Evolutionary conservation across 2,329 filamentous ascomycete genomes (phyloP), one percentile per base, ranked within the genome.

Genomic region (Diplodia intermedia): DNA sequence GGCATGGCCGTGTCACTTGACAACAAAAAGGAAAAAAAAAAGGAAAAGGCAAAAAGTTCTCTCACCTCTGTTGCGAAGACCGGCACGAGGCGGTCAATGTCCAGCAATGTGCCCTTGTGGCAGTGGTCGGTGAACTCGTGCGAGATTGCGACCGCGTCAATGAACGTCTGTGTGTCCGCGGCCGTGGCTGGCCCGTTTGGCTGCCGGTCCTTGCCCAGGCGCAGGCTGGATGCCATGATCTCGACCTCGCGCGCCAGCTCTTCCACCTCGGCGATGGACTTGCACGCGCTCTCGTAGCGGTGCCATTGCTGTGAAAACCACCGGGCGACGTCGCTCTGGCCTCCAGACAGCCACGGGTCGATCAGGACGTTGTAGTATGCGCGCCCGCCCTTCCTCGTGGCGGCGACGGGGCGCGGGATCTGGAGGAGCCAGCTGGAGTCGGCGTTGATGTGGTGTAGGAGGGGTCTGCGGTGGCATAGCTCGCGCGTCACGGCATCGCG

Each of bases 51-150:
- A 23, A 50, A 55, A 23, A 47, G 18, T 4, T 8, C 9, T 54
- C 73, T 50, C 66, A 81, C 80, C 71, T 79, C 82, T 2, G 86
- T 84, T 14, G 88, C 88, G 68, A 90, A 85, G 0, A 91, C 81
- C 0, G 88, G 87, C 4, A 88, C 85, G 53, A 81, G 75, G 1
- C 72, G 71, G 6, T 85, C 79, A 3, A 90, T 76, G 71, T 89
- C 83, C 53, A 84, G 75, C 31, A 91, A 78, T 15, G 89, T 91
- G 2, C 85, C 82, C 69, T 85, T 81, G 72, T 91, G 88, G 75
- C 88, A 90, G 73, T 90, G 89, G 73, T 91, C 88, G 1, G 88
- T 90, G 71, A 90, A 91, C 74, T 90, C 88, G 73, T 91, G 88
- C 18, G 83, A 86, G 38, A 90, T 81, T 33, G 82, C 81, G 2